These are phyloP conservation scores for Nematodospora anomalae DNA, from an alignment of 1,139 yeast species.

Conservation along the genomic window DNA sequence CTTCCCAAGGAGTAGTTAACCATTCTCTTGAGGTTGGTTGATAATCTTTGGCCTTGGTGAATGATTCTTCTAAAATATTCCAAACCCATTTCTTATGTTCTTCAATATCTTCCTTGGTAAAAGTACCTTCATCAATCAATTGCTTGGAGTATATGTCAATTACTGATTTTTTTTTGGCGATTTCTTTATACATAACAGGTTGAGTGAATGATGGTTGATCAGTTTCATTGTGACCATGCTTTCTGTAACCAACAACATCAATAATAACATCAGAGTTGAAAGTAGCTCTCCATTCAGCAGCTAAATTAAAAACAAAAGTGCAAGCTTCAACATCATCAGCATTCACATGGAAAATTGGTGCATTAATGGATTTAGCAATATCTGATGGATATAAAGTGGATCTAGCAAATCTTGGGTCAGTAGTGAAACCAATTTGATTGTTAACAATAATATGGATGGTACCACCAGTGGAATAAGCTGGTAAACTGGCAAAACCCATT, in stretches of 20 bases:
- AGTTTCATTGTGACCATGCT: conserved; percentile 98
- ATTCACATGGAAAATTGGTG: conserved; percentile 98
- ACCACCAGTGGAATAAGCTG: conserved; percentile 98
- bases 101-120: conserved; percentile 84
- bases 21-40: conserved; percentile 93
- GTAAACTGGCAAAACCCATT: conserved; percentile 89
- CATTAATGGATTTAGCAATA: conserved; percentile 93
- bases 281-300: conserved; percentile 98
- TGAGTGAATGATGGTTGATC: conserved; percentile 99
- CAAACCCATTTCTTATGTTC: conserved; percentile 99
- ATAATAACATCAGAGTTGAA: conserved; percentile 95
- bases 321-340: conserved; percentile 97
- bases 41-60: conserved; percentile 83
- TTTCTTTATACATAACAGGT: conserved; percentile 92
- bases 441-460: conserved; percentile 93
- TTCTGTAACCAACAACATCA: conserved; percentile 98
- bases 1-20: conserved; percentile 99
- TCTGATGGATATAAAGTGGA: conserved; percentile 98
- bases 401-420: conserved; percentile 96
- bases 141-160: conserved; percentile 81
- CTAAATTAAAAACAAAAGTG: conserved; percentile 88
- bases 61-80: conserved; percentile 89
- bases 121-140: conserved; percentile 81
- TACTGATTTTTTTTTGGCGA: conserved; percentile 85
- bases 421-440: conserved; percentile 98